Evolutionary conservation across 768 basidiomycete genomes (phyloP), one percentile per base, ranked within the genome.

Genomic region (Calvatia gigantea): DNA sequence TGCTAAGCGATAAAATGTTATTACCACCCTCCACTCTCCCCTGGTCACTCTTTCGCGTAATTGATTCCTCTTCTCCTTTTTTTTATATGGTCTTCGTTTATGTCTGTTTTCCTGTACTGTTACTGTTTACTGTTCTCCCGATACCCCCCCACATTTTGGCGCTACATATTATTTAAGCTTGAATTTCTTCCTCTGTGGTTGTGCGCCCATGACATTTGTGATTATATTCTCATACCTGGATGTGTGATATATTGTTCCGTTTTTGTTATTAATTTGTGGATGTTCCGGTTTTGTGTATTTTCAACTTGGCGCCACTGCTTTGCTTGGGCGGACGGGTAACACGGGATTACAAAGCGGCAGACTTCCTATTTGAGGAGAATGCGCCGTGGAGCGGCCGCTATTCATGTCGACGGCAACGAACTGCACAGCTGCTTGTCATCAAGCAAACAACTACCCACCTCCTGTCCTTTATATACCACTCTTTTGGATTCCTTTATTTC

Each of bases 1-100:
- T 66, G 86, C 87, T 19, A 91, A 91, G 74, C 87, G 91, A 71
- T 91, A 74, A 86, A 65, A 42, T 43, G 43, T 33, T 59, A 56
- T 57, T 23, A 17, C n/a, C 32, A 58, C 64, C 67, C 61, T 66
- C 54, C 56, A 59, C 37, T n/a, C 38, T 53, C 47, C 58, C 28
- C 21, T 51, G 19, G 23, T 41, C 12, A 17, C 38, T 58, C 41
- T 47, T 54, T 31, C 46, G 31, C 37, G 14, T 29, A 47, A 48
- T 45, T 37, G 54, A 52, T 51, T 55, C 54, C 58, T 57, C 52
- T 58, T 44, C 43, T 48, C 61, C 44, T 51, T 43, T 57, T 58
- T 38, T 58, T 44, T 44, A 28, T 48, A 31, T 32, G 17, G 46
- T 17, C 33, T 54, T 57, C 57, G 52, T 59, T 64, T 32, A n/a